phyloP scores from a whole-genome alignment of 257 asterid genomes.

The Knoxia roxburghii region DNA sequence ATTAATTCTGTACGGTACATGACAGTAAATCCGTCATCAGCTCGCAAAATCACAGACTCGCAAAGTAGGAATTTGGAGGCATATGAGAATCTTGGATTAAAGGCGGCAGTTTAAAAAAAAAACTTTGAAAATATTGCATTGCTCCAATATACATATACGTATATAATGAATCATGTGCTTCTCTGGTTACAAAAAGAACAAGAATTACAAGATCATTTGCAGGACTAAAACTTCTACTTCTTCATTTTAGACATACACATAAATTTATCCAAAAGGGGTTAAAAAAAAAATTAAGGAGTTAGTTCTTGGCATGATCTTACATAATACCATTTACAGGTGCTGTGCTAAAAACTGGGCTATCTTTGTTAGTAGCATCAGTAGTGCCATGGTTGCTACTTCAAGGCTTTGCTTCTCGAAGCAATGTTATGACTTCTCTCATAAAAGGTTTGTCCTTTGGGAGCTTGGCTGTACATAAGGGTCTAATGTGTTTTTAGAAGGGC shows the following conservation, averaged over 20 bases:
- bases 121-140: not conserved
- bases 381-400: slow-evolving; percentile 25
- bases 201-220: slow-evolving; percentile 16
- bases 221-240: not conserved
- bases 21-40: no score
- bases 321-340: slow-evolving; percentile 34
- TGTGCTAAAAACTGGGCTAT: slow-evolving; percentile 30
- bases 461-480: slow-evolving; percentile 39
- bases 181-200: slow-evolving; percentile 5
- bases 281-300: slow-evolving; percentile 6
- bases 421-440: slow-evolving; percentile 46
- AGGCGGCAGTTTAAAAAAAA: no score
- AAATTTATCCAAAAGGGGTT: no score
- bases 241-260: not conserved
- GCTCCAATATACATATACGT: not conserved
- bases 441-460: slow-evolving; percentile 47
- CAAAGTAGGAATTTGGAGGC: no score
- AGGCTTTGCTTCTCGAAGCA: slow-evolving; percentile 49
- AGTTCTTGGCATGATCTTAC: slow-evolving; percentile 9
- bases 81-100: no score
- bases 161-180: not conserved
- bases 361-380: slow-evolving; percentile 17
- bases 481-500: no score
- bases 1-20: no score
- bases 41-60: no score